These are phyloP conservation scores for Pseudogymnoascus sp. DNA, from an alignment of 2,329 filamentous ascomycete species.

Conservation along the genomic window DNA sequence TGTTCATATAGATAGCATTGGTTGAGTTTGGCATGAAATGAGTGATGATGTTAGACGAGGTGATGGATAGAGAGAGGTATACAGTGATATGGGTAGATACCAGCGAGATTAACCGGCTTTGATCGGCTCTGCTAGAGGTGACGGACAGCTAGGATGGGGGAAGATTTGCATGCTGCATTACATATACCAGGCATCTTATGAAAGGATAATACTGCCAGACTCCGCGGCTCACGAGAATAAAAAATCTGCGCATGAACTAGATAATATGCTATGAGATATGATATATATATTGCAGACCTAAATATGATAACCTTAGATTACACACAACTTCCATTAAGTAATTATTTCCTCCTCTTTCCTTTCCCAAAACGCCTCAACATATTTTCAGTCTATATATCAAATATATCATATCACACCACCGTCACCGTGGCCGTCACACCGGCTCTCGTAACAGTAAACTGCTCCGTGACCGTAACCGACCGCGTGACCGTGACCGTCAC, in stretches of 20 bases:
- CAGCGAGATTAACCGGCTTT: background rate
- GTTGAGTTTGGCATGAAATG: background rate
- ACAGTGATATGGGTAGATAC: background rate
- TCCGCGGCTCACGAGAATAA: background rate
- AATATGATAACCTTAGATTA: background rate
- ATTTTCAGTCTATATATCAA: background rate
- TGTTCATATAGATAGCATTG: background rate
- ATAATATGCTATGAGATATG: background rate
- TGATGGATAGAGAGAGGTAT: background rate
- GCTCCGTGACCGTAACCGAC: conserved; percentile 8
- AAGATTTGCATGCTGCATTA: background rate
- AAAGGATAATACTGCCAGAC: background rate
- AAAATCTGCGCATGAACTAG: background rate
- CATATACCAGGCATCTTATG: background rate
- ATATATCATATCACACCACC: background rate
- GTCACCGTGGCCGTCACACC: background rate
- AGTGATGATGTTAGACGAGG: background rate
- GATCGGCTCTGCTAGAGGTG: background rate
- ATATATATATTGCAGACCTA: background rate
- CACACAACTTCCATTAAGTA: background rate
- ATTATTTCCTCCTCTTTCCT: background rate
- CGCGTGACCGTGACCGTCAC: conserved; percentile 9
- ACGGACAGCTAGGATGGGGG: background rate
- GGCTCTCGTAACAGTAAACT: background rate
- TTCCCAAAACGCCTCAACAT: background rate